Conservation (phyloP, 768 basidiomycete genomes). For the Phaeotremella fagi region DNA sequence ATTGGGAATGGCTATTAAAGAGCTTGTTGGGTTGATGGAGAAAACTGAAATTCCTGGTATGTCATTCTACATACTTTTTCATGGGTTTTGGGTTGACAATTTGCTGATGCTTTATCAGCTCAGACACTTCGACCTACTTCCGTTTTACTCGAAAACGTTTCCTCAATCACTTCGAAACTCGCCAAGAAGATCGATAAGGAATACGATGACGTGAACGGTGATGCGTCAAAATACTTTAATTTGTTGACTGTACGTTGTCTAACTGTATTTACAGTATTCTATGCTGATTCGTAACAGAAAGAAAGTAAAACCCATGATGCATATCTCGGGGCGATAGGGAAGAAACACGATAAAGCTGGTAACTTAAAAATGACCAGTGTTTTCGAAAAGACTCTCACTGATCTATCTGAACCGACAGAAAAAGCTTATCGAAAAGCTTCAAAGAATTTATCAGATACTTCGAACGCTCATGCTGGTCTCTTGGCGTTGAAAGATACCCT, state of each 20-base stretch:
- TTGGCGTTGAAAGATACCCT: conserved; percentile 10
- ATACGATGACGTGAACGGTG: conserved; percentile 19
- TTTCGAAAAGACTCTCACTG: neutral
- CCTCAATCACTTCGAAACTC: conserved; percentile 6
- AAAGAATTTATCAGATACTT: conserved; percentile 10
- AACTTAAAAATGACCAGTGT: neutral
- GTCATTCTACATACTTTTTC: neutral
- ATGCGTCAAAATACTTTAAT: conserved; percentile 15
- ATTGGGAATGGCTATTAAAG: conserved; percentile 13
- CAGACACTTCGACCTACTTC: conserved; percentile 15
- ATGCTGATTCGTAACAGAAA: conserved; percentile 3
- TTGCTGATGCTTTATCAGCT: too few relatives aligned
- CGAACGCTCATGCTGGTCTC: conserved; percentile 15
- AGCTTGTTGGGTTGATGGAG: conserved; percentile 10
- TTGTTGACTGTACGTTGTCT: conserved; percentile 12
- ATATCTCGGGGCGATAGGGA: conserved; percentile 10
- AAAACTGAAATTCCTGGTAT: conserved; percentile 15
- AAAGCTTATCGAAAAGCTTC: conserved; percentile 26
- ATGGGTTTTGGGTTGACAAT: too few relatives aligned
- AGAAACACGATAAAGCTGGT: conserved; percentile 15
- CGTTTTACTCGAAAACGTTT: conserved; percentile 1
- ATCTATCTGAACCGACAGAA: conserved; percentile 1
- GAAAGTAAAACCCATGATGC: conserved; percentile 20
- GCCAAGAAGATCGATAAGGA: conserved; percentile 16
- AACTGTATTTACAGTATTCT: neutral